These are phyloP conservation scores for Stipa capillata DNA, from an alignment of 176 grass and related monocot genomes.

Conservation along the genomic window DNA sequence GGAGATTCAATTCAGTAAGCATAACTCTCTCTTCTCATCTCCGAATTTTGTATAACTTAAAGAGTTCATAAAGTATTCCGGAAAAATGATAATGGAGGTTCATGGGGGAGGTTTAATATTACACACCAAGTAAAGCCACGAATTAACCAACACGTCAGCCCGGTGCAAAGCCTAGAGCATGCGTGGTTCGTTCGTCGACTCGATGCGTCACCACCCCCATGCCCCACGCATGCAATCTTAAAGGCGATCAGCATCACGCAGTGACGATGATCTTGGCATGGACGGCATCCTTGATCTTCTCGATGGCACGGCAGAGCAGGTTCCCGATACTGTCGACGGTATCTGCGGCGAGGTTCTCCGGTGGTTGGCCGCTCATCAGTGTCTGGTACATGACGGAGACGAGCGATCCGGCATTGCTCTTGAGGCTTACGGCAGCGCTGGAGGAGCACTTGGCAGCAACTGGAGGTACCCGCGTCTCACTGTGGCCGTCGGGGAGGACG, in stretches of 20 bases:
- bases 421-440: not conserved
- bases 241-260: not conserved
- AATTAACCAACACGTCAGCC: not conserved
- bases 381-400: conserved; percentile 26
- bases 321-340: not conserved
- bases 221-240: not conserved
- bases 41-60: too few species aligned
- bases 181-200: not conserved
- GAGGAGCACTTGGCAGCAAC: not conserved
- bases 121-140: too few species aligned
- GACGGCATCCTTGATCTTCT: conserved; percentile 34
- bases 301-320: conserved; percentile 21
- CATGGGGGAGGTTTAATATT: too few species aligned
- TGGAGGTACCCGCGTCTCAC: not conserved
- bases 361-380: not conserved
- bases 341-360: not conserved
- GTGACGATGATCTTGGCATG: not conserved
- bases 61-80: too few species aligned
- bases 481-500: conserved; percentile 26
- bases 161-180: not conserved
- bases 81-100: too few species aligned
- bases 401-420: not conserved
- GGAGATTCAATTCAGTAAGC: too few species aligned
- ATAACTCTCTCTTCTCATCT: not conserved
- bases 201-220: not conserved